phyloP scores from a whole-genome alignment of 1,139 yeast genomes.

The Kodamaea suecica region DNA sequence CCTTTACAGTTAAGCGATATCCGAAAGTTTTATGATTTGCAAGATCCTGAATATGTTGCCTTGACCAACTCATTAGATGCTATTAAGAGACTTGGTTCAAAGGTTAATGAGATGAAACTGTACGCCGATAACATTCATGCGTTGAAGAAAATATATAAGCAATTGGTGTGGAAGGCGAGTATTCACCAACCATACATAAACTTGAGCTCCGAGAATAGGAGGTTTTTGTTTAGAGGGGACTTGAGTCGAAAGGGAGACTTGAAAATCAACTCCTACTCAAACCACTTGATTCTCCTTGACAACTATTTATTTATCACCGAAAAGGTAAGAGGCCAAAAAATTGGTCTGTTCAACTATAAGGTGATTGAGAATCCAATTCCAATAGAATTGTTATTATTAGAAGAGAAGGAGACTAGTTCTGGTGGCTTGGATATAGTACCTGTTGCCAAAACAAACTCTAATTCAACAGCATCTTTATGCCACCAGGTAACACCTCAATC shows the following conservation, averaged over 20 bases:
- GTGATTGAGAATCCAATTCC: slow-evolving; percentile 61
- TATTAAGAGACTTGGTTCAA: slow-evolving; percentile 35
- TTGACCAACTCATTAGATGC: slow-evolving; percentile 52
- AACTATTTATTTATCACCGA: slow-evolving; percentile 72
- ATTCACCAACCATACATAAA: slow-evolving; percentile 46
- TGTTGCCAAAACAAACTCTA: slow-evolving; percentile 15
- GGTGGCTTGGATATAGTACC: slow-evolving; percentile 19
- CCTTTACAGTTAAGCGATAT: slow-evolving; percentile 67
- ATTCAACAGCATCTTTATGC: slow-evolving; percentile 1
- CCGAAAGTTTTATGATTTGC: slow-evolving; percentile 40
- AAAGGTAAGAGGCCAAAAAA: slow-evolving; percentile 24
- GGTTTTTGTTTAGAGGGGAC: slow-evolving; percentile 58
- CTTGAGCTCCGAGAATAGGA: slow-evolving; percentile 55
- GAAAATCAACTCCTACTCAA: slow-evolving; percentile 49
- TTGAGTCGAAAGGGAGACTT: slow-evolving; percentile 60
- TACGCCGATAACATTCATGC: slow-evolving; percentile 54
- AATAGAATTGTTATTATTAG: slow-evolving; percentile 54
- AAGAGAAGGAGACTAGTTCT: slow-evolving; percentile 32
- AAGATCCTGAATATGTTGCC: slow-evolving; percentile 54
- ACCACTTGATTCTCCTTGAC: slow-evolving; percentile 64
- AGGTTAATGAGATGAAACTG: slow-evolving; percentile 50
- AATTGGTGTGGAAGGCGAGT: slow-evolving; percentile 47
- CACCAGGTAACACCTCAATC: slow-evolving; percentile 3
- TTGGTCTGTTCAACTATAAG: slow-evolving; percentile 28
- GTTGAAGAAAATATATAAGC: slow-evolving; percentile 44